Evolutionary conservation across 495 filamentous ascomycete genomes (phyloP).

Genomic region (Corynascus novoguineensis): DNA sequence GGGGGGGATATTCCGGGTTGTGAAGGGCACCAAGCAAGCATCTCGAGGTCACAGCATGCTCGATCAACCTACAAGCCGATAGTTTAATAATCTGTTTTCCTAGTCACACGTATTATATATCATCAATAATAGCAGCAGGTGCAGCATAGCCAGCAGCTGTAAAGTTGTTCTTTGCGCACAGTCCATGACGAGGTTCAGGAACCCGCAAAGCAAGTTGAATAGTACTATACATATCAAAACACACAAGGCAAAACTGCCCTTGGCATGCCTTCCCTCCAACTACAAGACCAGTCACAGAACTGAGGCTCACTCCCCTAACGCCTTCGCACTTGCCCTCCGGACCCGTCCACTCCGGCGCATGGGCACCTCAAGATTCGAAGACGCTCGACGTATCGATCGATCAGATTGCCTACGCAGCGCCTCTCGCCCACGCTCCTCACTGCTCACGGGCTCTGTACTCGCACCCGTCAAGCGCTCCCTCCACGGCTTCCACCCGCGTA

Average conservation of each 20-base stretch:
- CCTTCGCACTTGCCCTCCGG: conserved; percentile 27
- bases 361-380: neutral
- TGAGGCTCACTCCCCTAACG: neutral
- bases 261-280: neutral
- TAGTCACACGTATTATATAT: too few relatives aligned
- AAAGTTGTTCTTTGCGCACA: neutral
- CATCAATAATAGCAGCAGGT: too few relatives aligned
- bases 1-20: too few relatives aligned
- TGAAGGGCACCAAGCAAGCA: too few relatives aligned
- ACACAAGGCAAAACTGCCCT: neutral
- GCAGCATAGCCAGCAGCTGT: too few relatives aligned
- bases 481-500: conserved; percentile 41
- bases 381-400: neutral
- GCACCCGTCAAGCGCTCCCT: conserved; percentile 16
- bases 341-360: conserved; percentile 29
- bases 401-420: neutral
- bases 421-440: neutral
- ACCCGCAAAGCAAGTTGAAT: neutral
- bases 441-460: neutral
- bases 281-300: neutral
- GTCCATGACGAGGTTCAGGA: neutral
- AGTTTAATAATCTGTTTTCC: too few relatives aligned
- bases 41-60: too few relatives aligned
- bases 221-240: neutral
- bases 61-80: too few relatives aligned